These are phyloP conservation scores for Scortechinia acanthostroma DNA, from an alignment of 2,329 filamentous ascomycete species.

Conservation along the genomic window DNA sequence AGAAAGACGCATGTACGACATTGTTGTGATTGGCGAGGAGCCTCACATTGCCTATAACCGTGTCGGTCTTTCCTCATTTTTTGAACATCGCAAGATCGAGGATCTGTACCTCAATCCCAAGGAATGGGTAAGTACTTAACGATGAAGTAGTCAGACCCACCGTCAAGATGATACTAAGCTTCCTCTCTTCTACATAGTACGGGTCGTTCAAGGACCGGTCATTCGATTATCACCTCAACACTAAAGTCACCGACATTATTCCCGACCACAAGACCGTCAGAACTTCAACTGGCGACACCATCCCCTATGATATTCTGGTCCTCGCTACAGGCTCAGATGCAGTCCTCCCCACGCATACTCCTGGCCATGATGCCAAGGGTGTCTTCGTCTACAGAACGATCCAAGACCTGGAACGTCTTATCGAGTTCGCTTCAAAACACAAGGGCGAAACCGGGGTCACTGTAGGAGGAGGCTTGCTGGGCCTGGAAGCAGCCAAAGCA, in stretches of 20 bases:
- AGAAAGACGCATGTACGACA: constrained; percentile 67
- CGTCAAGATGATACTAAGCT: constrained; percentile 2
- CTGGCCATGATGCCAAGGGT: constrained; percentile 72
- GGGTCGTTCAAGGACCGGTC: constrained; percentile 50
- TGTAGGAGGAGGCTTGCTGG: constrained; percentile 77
- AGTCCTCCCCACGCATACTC: constrained; percentile 63
- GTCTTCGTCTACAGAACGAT: constrained; percentile 88
- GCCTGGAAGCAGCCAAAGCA: constrained; percentile 82
- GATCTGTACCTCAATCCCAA: constrained; percentile 80
- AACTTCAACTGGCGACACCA: constrained; percentile 62
- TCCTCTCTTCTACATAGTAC: constrained; percentile 46
- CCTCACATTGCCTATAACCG: constrained; percentile 84
- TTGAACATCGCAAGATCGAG: constrained; percentile 77
- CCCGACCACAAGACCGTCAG: constrained; percentile 57
- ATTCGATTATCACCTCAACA: constrained; percentile 66
- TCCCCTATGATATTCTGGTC: constrained; percentile 74
- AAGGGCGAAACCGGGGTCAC: constrained; percentile 68
- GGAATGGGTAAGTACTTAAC: constrained; percentile 58
- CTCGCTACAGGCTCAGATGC: constrained; percentile 84
- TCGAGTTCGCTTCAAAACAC: constrained; percentile 60
- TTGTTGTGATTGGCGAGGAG: constrained; percentile 83
- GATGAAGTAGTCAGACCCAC: neutral
- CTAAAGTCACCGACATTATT: constrained; percentile 62
- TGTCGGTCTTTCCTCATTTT: constrained; percentile 82
- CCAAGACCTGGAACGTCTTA: constrained; percentile 71